Evolutionary conservation across 2,329 filamentous ascomycete species (phyloP).

Genomic region (Amphichorda felina): DNA sequence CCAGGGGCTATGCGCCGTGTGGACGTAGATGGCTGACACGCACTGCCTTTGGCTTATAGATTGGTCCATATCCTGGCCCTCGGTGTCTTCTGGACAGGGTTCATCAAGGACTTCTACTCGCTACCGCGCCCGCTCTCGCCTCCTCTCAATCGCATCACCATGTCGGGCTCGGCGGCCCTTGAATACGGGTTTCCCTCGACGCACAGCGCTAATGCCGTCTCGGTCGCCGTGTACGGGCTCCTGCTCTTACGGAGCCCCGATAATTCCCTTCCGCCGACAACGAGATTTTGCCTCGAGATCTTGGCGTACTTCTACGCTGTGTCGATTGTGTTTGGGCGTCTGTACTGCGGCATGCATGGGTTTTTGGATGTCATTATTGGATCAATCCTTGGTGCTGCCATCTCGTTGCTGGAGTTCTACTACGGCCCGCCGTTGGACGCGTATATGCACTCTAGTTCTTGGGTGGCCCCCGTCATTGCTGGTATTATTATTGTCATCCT

Average conservation of each 20-base stretch:
- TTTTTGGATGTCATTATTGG: conserved; percentile 85
- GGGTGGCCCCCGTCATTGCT: conserved; percentile 51
- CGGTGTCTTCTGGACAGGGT: conserved; percentile 81
- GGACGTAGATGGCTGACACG: neutral
- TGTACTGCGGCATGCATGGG: conserved; percentile 98
- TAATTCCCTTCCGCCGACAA: conserved; percentile 46
- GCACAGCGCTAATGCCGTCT: conserved; percentile 93
- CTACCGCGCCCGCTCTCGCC: conserved; percentile 86
- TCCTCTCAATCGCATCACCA: conserved; percentile 86
- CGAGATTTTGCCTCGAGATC: conserved; percentile 51
- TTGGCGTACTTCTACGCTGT: conserved; percentile 74
- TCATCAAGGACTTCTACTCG: conserved; percentile 88
- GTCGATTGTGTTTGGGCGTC: conserved; percentile 80
- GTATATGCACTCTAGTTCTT: conserved; percentile 55
- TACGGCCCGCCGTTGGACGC: conserved; percentile 52
- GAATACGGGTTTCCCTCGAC: conserved; percentile 98
- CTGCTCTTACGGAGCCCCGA: conserved; percentile 55
- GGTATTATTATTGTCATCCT: conserved; percentile 59
- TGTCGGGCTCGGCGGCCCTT: conserved; percentile 88
- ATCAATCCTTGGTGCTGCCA: conserved; percentile 59
- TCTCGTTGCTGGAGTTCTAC: conserved; percentile 47
- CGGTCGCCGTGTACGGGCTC: conserved; percentile 77
- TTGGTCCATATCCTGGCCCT: conserved; percentile 65
- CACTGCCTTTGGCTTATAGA: conserved; percentile 19
- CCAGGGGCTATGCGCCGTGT: neutral